phyloP scores from a whole-genome alignment of 2,329 filamentous ascomycete species.

The Trichoderma endophyticum region DNA sequence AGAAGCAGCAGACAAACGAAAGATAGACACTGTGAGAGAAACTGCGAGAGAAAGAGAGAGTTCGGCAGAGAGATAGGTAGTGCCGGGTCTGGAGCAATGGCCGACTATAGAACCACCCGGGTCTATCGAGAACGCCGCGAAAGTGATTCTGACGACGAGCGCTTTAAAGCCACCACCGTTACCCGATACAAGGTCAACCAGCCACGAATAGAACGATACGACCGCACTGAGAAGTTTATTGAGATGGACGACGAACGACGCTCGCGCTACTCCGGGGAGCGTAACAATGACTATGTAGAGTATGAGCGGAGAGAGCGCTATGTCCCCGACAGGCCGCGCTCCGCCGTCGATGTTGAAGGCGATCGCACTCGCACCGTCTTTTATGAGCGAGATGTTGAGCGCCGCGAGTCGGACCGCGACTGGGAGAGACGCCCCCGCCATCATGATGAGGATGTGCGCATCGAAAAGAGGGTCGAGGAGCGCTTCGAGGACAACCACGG shows the following conservation, averaged over 20 bases:
- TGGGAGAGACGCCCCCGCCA: conserved; percentile 43
- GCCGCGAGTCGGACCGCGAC: conserved; percentile 38
- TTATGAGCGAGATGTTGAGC: conserved; percentile 46
- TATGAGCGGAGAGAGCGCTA: conserved; percentile 41
- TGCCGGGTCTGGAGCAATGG: conserved; percentile 28
- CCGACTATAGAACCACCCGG: conserved; percentile 35
- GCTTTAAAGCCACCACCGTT: conserved; percentile 46
- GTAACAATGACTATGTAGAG: conserved; percentile 44
- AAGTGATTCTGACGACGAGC: conserved; percentile 43
- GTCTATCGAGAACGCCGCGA: conserved; percentile 34
- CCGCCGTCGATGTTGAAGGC: conserved; percentile 44
- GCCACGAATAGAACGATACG: conserved; percentile 41
- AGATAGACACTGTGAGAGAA: not conserved
- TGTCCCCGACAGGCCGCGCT: conserved; percentile 49
- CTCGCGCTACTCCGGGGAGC: conserved; percentile 42
- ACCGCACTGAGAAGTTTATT: conserved; percentile 38
- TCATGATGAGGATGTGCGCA: conserved; percentile 50
- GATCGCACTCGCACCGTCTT: conserved; percentile 40
- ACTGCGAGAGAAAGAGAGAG: not conserved
- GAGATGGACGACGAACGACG: conserved; percentile 47
- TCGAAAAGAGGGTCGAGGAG: conserved; percentile 54
- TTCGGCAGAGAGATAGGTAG: not conserved
- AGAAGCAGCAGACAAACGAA: not conserved
- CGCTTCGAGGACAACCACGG: conserved; percentile 44
- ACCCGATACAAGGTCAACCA: conserved; percentile 52